These are phyloP conservation scores for Mortierella hygrophila DNA, from an alignment of 192 early-diverging fungal genomes.

Conservation along the genomic window DNA sequence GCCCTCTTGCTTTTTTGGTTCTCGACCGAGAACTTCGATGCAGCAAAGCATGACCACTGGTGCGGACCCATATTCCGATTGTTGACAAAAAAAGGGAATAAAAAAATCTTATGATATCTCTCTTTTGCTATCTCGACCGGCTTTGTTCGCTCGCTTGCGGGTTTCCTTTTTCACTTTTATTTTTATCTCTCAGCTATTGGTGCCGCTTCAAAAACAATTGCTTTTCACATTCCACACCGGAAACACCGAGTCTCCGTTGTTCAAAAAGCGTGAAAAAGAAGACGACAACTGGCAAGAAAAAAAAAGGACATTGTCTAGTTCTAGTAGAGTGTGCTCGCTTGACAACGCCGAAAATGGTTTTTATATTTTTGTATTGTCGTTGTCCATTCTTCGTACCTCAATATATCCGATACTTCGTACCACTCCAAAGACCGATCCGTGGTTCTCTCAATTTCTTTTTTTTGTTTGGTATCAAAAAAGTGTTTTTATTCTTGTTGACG, in stretches of 20 bases:
- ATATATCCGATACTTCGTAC: background rate
- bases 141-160: background rate
- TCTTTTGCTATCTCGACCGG: background rate
- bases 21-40: background rate
- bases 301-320: background rate
- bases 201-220: slow-evolving; percentile 18
- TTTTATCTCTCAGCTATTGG: slow-evolving; percentile 12
- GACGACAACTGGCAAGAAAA: too few species aligned
- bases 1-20: background rate
- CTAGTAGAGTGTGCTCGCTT: background rate
- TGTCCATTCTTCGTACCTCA: background rate
- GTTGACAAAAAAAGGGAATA: background rate
- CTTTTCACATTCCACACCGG: background rate
- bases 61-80: background rate
- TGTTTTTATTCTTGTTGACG: too few species aligned
- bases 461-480: background rate
- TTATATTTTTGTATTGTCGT: background rate
- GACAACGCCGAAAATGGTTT: too few species aligned
- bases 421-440: background rate
- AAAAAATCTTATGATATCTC: background rate
- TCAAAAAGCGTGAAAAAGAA: too few species aligned
- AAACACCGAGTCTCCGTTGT: too few species aligned
- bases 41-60: background rate
- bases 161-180: background rate
- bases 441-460: background rate